Base-by-base conservation (phyloP, 2,329 filamentous ascomycete species). In the Aciculosporium take region DNA sequence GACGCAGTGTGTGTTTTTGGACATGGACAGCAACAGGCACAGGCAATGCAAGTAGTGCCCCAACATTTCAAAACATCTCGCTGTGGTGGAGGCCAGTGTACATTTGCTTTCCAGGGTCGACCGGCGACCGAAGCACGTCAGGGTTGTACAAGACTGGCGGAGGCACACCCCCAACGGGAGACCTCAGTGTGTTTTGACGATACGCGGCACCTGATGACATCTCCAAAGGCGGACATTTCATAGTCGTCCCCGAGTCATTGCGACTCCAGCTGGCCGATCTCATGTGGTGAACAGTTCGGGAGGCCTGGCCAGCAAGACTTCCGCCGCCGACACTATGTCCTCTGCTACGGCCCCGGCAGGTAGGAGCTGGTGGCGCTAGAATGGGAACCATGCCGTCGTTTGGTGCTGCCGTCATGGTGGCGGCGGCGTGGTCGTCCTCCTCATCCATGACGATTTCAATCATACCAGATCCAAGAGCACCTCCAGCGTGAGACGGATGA, bases 371-470 rank as follows among this genome's bases (percentile, higher is more conserved):
- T 1, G 66, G 56, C 12, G 66, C 54, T 31, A 71, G 57, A 46
- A 68, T 60, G 6, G 67, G 65, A 1, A 70, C 63, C 31, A 56
- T 61, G 31, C 57, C 54, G 45, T 70, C 67, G 37, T 63, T 61
- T 1, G 61, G 63, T 2, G 58, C 55, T 7, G 60, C 60, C 8
- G 37, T 46, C 10, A 52, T 49, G 17, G 54, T 49, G 4, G 51
- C 48, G 17, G 54, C 49, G 4, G 51, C 48, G 9, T 49, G 54
- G 15, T 72, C 66, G 5, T 76, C 71, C 2, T 76, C 71, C 2
- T 76, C 72, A 48, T 80, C 75, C 69, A 77, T 76, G 38, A 81
- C 74, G 46, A 81, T 76, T 54, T 81, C 76, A 48, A 81, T 79
- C 52, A 75, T 70, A 4, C 71, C 74, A 0, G 72, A 69, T 7